Percentiles rank a stretch among this genome's conserved stretches.
These are phyloP conservation scores for Yamadazyma triangularis DNA, from an alignment of 1,139 yeast genomes.

Conservation along the genomic window DNA sequence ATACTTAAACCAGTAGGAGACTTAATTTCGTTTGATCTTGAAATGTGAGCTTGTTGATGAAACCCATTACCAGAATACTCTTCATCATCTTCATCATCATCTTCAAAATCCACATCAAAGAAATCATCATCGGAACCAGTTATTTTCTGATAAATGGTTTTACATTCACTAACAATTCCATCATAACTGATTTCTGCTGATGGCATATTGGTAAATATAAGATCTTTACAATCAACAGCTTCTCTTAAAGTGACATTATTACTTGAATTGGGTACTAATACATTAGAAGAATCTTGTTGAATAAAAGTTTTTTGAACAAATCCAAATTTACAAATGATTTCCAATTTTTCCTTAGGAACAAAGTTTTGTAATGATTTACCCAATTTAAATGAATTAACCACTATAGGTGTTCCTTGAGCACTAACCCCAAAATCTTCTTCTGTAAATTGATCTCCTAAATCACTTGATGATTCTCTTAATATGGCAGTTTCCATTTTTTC, in stretches of 20 bases:
- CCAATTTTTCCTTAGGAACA: constrained; percentile 75
- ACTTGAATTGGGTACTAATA: constrained; percentile 27
- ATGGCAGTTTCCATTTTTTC: constrained; percentile 75
- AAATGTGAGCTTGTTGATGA: constrained; percentile 11
- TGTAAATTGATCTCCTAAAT: constrained; percentile 39
- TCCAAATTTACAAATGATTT: constrained; percentile 72
- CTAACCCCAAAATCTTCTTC: constrained; percentile 53
- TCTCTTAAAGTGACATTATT: constrained; percentile 30
- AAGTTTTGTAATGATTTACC: constrained; percentile 83
- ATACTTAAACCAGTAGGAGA: constrained; percentile 8
- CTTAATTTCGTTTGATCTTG: constrained; percentile 3
- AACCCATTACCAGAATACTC: constrained; percentile 15
- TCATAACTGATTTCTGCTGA: constrained; percentile 85
- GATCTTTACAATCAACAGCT: constrained; percentile 35
- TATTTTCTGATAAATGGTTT: constrained; percentile 63
- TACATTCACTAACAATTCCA: constrained; percentile 82
- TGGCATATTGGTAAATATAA: constrained; percentile 69
- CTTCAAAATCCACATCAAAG: constrained; percentile 94
- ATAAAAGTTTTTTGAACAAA: constrained; percentile 70
- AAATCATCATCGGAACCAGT: constrained; percentile 95
- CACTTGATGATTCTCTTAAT: constrained; percentile 68
- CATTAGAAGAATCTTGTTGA: constrained; percentile 37
- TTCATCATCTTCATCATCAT: constrained; percentile 73
- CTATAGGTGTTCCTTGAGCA: constrained; percentile 60
- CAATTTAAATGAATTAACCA: constrained; percentile 72